phyloP scores from a whole-genome alignment of 2,329 filamentous ascomycete genomes.

The Trichoderma gracile region DNA sequence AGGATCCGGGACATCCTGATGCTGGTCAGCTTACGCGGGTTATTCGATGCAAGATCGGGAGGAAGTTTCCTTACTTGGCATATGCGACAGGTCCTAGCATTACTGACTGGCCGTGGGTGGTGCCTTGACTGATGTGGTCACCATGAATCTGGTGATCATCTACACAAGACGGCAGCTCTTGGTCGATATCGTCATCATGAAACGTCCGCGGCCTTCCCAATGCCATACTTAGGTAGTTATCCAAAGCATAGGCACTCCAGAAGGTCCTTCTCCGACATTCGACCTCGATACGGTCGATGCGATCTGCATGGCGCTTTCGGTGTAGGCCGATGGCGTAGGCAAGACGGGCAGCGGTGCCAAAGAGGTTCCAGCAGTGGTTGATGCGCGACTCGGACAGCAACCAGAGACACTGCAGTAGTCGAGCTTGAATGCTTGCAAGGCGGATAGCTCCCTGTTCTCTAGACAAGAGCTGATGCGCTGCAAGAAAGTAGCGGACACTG shows the following conservation, averaged over 20 bases:
- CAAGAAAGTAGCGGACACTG: conserved; percentile 17
- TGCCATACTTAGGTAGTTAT: conserved; percentile 19
- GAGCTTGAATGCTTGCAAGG: conserved; percentile 11
- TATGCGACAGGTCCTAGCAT: conserved; percentile 13
- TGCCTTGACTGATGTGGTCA: conserved; percentile 14
- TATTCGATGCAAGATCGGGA: too few relatives aligned
- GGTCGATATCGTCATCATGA: conserved; percentile 20
- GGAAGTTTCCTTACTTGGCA: conserved; percentile 4
- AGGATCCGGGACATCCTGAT: conserved; percentile 15
- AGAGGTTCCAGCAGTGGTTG: conserved; percentile 22
- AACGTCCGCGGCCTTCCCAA: conserved; percentile 16
- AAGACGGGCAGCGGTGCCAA: conserved; percentile 18
- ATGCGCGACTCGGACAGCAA: conserved; percentile 17
- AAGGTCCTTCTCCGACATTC: conserved; percentile 16
- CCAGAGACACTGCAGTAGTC: conserved; percentile 18
- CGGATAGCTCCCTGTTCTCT: conserved; percentile 18
- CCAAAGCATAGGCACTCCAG: conserved; percentile 18
- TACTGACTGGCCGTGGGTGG: conserved; percentile 12
- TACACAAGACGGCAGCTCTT: conserved; percentile 11
- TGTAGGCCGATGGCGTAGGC: conserved; percentile 19
- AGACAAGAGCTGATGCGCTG: conserved; percentile 9
- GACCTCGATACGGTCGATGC: conserved; percentile 15
- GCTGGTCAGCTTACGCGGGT: background rate
- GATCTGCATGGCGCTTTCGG: conserved; percentile 18
- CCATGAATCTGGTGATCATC: conserved; percentile 16